phyloP scores from a whole-genome alignment of 192 early-diverging fungal genomes.

The Physocladia obscura region DNA sequence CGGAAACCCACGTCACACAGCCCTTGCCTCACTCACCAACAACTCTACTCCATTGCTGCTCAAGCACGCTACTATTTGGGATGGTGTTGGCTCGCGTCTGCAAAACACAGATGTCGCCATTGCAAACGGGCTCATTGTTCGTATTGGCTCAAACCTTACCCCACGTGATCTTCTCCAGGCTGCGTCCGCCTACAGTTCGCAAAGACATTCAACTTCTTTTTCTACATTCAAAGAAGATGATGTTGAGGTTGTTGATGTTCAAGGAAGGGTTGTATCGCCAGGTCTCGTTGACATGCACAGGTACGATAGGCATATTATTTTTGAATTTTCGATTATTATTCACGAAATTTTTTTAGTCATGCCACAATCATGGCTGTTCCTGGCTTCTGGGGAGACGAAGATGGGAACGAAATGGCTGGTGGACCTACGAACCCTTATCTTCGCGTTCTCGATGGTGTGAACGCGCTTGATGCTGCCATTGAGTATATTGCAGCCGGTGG shows the following conservation, averaged over 20 bases:
- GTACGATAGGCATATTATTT: neutral
- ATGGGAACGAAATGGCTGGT: slow-evolving; percentile 73
- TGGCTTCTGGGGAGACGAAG: slow-evolving; percentile 44
- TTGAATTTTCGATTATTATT: neutral
- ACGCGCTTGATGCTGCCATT: slow-evolving; percentile 24
- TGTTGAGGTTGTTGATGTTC: slow-evolving; percentile 50
- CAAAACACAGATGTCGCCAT: slow-evolving; percentile 54
- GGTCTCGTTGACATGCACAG: slow-evolving; percentile 75
- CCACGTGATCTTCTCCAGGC: slow-evolving; percentile 34
- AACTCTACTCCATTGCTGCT: slow-evolving; percentile 43
- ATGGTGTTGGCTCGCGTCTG: slow-evolving; percentile 50
- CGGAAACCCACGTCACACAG: neutral
- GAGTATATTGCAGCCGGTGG: slow-evolving; percentile 50
- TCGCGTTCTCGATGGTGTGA: slow-evolving; percentile 66
- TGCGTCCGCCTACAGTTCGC: neutral
- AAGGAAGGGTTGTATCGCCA: slow-evolving; percentile 69
- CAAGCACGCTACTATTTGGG: slow-evolving; percentile 58
- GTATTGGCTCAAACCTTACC: slow-evolving; percentile 37
- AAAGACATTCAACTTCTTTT: neutral
- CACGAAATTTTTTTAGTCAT: slow-evolving; percentile 34
- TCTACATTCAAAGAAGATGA: neutral
- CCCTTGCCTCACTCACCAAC: neutral
- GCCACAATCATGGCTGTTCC: slow-evolving; percentile 69
- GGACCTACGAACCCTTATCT: slow-evolving; percentile 61
- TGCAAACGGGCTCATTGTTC: slow-evolving; percentile 56